Conservation (phyloP, 2,329 filamentous ascomycete genomes). For the Aureobasidium melanogenum region DNA sequence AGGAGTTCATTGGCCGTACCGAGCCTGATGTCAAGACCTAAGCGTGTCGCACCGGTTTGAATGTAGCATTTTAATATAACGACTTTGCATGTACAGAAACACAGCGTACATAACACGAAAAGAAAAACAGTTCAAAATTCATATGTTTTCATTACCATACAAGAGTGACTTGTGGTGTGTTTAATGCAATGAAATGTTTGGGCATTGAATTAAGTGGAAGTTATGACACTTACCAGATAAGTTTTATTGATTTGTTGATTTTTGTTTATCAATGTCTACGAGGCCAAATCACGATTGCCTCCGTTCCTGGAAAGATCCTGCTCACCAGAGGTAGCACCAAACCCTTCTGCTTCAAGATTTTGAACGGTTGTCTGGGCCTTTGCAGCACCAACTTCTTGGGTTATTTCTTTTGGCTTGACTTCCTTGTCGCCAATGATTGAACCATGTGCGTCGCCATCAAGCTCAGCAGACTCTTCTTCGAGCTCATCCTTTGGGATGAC, state of each 20-base stretch:
- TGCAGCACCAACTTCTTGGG: constrained; percentile 30
- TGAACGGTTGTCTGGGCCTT: not conserved
- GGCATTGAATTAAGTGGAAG: no score
- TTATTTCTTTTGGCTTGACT: constrained; percentile 47
- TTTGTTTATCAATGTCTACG: not conserved
- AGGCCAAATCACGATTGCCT: not conserved
- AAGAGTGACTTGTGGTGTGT: not conserved
- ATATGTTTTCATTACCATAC: not conserved
- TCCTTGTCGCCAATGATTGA: constrained; percentile 44
- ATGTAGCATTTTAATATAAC: constrained; percentile 6
- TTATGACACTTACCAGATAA: not conserved
- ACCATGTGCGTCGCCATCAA: constrained; percentile 32
- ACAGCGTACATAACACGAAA: not conserved
- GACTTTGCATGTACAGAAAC: constrained; percentile 9
- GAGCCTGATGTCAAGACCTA: constrained; percentile 97
- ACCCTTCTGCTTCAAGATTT: not conserved
- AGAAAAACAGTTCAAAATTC: constrained; percentile 3
- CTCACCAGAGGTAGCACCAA: not conserved
- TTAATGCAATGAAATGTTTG: not conserved
- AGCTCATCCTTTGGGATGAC: not conserved
- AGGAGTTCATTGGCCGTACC: constrained; percentile 85
- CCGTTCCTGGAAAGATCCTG: not conserved
- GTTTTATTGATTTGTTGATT: not conserved
- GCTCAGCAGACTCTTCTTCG: not conserved
- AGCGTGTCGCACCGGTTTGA: constrained; percentile 14